A percentile compares a stretch with the other conserved stretches of the same genome.
These are phyloP conservation scores for Ceratocystis cacaofunesta DNA, from an alignment of 2,329 filamentous ascomycete genomes.

Conservation along the genomic window DNA sequence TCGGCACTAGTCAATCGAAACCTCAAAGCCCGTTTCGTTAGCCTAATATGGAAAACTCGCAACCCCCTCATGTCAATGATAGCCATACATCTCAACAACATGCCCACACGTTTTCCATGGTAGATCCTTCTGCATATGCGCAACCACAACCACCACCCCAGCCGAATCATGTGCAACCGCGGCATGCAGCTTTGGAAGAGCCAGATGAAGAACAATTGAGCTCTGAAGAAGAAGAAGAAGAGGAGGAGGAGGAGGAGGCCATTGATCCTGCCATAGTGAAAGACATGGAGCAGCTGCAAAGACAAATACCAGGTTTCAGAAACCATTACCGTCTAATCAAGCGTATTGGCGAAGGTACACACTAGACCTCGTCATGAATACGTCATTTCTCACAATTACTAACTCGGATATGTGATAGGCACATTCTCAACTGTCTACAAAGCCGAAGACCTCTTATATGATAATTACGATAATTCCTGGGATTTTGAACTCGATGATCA, in stretches of 20 bases:
- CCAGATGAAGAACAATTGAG: constrained; percentile 25
- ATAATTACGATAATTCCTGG: constrained; percentile 74
- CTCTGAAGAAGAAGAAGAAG: constrained; percentile 34
- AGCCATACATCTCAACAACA: constrained; percentile 5
- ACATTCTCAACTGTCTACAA: constrained; percentile 99
- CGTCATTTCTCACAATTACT: constrained; percentile 16
- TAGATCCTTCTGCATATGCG: constrained; percentile 11
- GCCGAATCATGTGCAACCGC: constrained; percentile 25
- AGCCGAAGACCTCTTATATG: constrained; percentile 80
- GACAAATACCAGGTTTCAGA: constrained; percentile 69
- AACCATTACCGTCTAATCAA: constrained; percentile 82
- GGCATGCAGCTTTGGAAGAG: constrained; percentile 30
- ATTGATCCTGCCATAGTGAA: constrained; percentile 57
- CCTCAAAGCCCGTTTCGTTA: not conserved
- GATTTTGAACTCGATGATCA: constrained; percentile 54
- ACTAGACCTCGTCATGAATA: not conserved
- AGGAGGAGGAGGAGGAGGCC: constrained; percentile 38
- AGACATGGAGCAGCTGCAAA: constrained; percentile 76
- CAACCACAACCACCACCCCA: constrained; percentile 7
- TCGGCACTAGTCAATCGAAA: not conserved
- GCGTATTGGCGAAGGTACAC: constrained; percentile 81
- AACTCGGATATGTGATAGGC: constrained; percentile 37
- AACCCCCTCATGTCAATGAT: not conserved
- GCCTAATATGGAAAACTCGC: constrained; percentile 6
- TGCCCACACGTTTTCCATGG: constrained; percentile 15